phyloP scores from a whole-genome alignment of 202 grass and related monocot species.

The Carex arenaria region DNA sequence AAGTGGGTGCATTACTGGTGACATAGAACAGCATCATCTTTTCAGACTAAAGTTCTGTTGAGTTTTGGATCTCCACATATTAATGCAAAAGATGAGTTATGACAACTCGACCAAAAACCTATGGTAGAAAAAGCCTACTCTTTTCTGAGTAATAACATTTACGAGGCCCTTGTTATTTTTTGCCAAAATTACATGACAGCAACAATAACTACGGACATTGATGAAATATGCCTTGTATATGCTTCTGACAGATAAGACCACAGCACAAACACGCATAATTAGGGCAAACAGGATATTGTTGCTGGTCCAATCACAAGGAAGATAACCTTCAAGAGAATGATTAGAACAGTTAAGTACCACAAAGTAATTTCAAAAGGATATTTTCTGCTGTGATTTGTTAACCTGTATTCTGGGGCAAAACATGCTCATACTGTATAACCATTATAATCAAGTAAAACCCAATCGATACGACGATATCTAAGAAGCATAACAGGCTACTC shows the following conservation, averaged over 20 bases:
- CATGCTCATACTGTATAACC: not conserved
- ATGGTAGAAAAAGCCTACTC: not conserved
- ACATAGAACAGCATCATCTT: not conserved
- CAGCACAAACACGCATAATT: not conserved
- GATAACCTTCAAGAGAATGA: too few relatives aligned
- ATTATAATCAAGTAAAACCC: not conserved
- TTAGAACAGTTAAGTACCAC: too few relatives aligned
- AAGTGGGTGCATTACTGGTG: not conserved
- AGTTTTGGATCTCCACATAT: not conserved
- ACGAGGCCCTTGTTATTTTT: not conserved
- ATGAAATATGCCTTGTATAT: too few relatives aligned
- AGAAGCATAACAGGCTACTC: not conserved
- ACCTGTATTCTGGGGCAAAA: not conserved
- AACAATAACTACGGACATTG: not conserved
- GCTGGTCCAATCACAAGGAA: too few relatives aligned
- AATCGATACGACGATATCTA: not conserved
- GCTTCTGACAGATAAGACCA: not conserved
- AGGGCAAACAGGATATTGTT: not conserved
- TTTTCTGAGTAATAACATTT: not conserved
- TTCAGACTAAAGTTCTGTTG: not conserved
- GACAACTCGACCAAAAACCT: not conserved
- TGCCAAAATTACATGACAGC: not conserved
- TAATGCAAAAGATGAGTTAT: not conserved
- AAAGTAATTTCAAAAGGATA: not conserved
- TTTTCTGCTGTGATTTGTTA: not conserved